Conservation (phyloP, 345 rosid genomes). For the Eucalyptus cloeziana region DNA sequence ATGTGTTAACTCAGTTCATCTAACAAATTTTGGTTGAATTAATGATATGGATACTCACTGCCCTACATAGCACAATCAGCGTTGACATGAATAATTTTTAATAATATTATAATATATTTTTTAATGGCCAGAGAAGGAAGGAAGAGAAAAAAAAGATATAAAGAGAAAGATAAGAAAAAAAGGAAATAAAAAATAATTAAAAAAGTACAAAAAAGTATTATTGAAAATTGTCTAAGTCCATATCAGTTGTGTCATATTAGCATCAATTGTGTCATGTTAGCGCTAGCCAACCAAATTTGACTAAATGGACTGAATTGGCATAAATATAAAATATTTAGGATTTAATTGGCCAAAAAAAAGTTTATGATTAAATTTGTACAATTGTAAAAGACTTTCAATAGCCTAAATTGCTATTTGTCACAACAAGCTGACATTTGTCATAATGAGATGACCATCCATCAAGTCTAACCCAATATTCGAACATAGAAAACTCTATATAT, state of each 20-base stretch:
- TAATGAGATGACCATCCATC: not conserved
- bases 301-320: rapidly evolving
- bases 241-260: no score
- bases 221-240: no score
- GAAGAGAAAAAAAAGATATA: no score
- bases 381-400: no score
- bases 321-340: rapidly evolving
- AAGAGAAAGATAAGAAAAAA: no score
- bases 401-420: not conserved
- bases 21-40: not conserved
- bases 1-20: not conserved
- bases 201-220: no score
- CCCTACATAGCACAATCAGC: no score
- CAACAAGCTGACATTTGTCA: not conserved
- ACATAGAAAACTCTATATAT: not conserved
- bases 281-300: rapidly evolving
- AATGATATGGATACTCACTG: rapidly evolving
- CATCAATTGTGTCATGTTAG: rapidly evolving
- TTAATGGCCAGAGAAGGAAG: rapidly evolving
- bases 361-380: rapidly evolving
- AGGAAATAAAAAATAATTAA: no score
- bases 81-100: no score
- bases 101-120: no score
- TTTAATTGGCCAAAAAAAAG: rapidly evolving
- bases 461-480: not conserved